Evolutionary conservation across 2,329 filamentous ascomycete species (phyloP).

Genomic region (Elsinoe ampelina): DNA sequence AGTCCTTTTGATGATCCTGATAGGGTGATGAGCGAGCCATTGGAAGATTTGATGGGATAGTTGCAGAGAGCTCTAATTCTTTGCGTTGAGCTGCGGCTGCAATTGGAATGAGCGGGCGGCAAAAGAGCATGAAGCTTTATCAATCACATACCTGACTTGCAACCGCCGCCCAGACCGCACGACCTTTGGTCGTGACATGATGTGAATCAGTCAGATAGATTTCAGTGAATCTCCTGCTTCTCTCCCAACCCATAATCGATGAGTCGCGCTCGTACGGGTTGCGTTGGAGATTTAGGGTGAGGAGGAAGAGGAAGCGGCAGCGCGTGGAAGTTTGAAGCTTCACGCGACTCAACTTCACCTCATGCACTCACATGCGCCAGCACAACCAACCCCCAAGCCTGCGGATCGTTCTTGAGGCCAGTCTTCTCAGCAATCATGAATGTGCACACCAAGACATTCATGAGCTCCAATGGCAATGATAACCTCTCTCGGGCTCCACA

Average conservation of each 20-base stretch:
- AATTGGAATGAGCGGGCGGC: conserved; percentile 10
- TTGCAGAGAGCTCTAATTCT: conserved; percentile 47
- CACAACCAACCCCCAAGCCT: neutral
- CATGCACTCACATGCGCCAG: neutral
- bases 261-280: neutral
- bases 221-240: neutral
- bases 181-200: conserved; percentile 14
- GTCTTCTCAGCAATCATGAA: conserved; percentile 3
- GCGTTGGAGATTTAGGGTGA: neutral
- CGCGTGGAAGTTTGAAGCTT: conserved; percentile 5
- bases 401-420: too few relatives aligned
- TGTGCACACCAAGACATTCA: neutral
- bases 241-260: neutral
- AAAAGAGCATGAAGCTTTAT: neutral
- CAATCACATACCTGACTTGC: conserved; percentile 24
- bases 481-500: conserved; percentile 82
- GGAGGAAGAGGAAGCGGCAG: conserved; percentile 2
- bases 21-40: conserved; percentile 53
- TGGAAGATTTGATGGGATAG: conserved; percentile 50
- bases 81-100: conserved; percentile 52
- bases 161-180: conserved; percentile 21
- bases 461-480: conserved; percentile 66
- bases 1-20: conserved; percentile 52
- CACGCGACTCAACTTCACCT: conserved; percentile 3
- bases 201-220: neutral